Conservation (phyloP, 345 rosid genomes). For the Euphorbia lathyris region DNA sequence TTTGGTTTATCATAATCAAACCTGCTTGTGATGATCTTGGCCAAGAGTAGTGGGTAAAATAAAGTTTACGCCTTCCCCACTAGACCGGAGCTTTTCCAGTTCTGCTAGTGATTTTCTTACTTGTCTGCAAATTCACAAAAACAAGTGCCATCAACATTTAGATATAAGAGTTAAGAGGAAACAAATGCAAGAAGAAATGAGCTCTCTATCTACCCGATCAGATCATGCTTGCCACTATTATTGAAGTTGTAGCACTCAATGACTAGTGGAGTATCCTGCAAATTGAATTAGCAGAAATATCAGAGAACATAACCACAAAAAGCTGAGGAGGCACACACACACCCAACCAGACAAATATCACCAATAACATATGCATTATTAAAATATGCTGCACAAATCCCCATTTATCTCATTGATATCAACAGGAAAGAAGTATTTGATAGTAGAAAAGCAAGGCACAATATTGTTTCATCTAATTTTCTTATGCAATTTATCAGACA, state of each 20-base stretch:
- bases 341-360: not conserved
- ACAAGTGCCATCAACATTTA: conserved; percentile 20
- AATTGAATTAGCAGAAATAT: conserved; percentile 9
- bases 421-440: not conserved
- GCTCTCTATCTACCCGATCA: conserved; percentile 51
- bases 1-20: conserved; percentile 23
- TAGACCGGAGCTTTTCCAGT: conserved; percentile 61
- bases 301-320: conserved; percentile 11
- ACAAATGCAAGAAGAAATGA: conserved; percentile 13
- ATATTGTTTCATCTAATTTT: not conserved
- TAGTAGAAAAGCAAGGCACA: not conserved
- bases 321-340: not conserved
- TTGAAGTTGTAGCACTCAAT: conserved; percentile 71
- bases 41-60: conserved; percentile 54
- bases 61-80: conserved; percentile 49
- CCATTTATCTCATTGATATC: not conserved
- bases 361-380: not conserved
- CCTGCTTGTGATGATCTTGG: conserved; percentile 59
- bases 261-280: conserved; percentile 60
- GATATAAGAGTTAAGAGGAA: not conserved
- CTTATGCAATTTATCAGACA: not conserved
- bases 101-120: conserved; percentile 70
- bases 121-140: conserved; percentile 49
- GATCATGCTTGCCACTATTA: conserved; percentile 64
- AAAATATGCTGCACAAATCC: not conserved